Evolutionary conservation across 306 rosid species (phyloP), one percentile per base, ranked within the genome.

Genomic region (Cicer pinnatifidum): DNA sequence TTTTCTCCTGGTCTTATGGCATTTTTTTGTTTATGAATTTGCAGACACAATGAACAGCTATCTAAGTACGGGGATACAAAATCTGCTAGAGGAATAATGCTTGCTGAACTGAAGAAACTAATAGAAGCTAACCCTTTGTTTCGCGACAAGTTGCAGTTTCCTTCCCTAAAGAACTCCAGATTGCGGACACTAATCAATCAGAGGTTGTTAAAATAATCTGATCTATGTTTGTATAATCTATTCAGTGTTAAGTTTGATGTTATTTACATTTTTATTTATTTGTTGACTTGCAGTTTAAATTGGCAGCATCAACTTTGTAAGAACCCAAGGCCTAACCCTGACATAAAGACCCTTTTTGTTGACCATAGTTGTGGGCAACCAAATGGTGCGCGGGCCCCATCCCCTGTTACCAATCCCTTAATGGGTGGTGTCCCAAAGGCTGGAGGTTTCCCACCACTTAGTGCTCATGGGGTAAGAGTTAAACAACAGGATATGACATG

Each of bases 301-400:
- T 95, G 99, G 99, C 99, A 95, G 84, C 99, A 95, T 86, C 99
- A 95, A 78, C 99, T 95, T 74, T 95, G 99, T 83, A 95, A 95
- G 93, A 95, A 87, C 72, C 99, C 99, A 37, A 88, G 97, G 86
- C 76, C 99, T 52, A 95, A 95, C 62, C 99, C 99, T 80, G 97
- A 95, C 87, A 95, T 95, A 74, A 95, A 95, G 89, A 95, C 99
- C 79, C 89, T 95, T 70, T 95, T 95, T 75, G 92, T 92, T 17
- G 99, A 95, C 88, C 99, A 95, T 82, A 90, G 91, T 78, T 95
- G 99, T 53, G 97, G 96, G 81, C 97, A 92, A 78, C 97, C 97
- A 1, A 95, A 95, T 90, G 97, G 97, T 75, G 97, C 99, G n/a
- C 84, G 97, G 75, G 97, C 99, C 57, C 97, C 99, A 16, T 95